These are phyloP conservation scores for Sordaria brevicollis DNA, from an alignment of 495 filamentous ascomycete genomes.

Conservation along the genomic window DNA sequence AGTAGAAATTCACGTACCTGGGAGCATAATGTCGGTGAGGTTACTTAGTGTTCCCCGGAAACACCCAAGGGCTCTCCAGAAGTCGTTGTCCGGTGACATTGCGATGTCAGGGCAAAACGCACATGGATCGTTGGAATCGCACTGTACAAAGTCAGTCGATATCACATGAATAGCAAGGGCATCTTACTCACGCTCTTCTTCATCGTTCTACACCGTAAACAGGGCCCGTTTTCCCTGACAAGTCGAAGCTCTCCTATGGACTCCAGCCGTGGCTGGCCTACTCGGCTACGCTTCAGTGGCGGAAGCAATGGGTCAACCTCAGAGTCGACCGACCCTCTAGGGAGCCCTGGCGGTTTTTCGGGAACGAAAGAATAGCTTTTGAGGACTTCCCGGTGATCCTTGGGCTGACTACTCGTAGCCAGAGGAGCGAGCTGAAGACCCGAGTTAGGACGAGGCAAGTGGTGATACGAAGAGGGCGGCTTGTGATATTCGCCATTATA, in stretches of 20 bases:
- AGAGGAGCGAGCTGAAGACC: conserved; percentile 29
- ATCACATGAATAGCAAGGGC: neutral
- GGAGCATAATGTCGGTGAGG: conserved; percentile 35
- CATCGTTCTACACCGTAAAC: conserved; percentile 34
- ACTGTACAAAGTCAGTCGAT: conserved; percentile 19
- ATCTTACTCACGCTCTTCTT: conserved; percentile 28
- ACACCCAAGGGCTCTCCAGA: conserved; percentile 37
- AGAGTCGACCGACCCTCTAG: conserved; percentile 32
- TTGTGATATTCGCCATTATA: conserved; percentile 26
- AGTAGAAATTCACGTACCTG: conserved; percentile 21
- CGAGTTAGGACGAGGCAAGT: conserved; percentile 30
- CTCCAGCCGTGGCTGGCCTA: conserved; percentile 35
- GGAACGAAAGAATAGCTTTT: conserved; percentile 32
- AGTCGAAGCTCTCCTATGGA: conserved; percentile 41
- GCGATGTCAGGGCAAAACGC: conserved; percentile 27
- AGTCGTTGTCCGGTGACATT: conserved; percentile 25
- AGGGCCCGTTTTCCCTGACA: conserved; percentile 32
- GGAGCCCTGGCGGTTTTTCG: conserved; percentile 27
- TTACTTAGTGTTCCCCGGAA: conserved; percentile 32
- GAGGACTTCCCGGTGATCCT: conserved; percentile 34
- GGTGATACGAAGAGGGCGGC: conserved; percentile 18
- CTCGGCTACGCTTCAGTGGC: conserved; percentile 37
- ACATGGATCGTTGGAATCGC: conserved; percentile 37
- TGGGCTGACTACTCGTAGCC: conserved; percentile 22
- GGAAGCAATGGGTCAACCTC: conserved; percentile 41